These are phyloP conservation scores for Trypanosoma melophagium DNA, from an alignment of 208 protist species.

Conservation along the genomic window DNA sequence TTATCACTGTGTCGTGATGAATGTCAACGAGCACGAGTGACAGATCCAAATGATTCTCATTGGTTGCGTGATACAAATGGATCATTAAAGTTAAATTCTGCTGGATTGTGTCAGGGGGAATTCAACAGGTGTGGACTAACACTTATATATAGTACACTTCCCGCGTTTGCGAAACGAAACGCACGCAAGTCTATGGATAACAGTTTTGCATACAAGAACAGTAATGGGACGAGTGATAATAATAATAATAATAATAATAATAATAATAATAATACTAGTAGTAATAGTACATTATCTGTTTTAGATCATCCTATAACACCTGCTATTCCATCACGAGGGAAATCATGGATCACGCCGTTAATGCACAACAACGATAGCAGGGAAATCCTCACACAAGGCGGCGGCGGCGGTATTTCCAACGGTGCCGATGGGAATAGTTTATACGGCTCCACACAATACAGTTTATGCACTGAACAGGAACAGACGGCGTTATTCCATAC, in stretches of 20 bases:
- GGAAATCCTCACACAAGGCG: too few relatives aligned
- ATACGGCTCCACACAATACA: too few relatives aligned
- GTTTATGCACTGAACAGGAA: too few relatives aligned
- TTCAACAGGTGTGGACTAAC: not conserved
- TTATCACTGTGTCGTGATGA: constrained; percentile 54
- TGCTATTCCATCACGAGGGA: too few relatives aligned
- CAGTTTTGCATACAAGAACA: not conserved
- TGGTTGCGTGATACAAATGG: constrained; percentile 36
- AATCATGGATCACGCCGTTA: too few relatives aligned
- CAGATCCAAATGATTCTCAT: constrained; percentile 40
- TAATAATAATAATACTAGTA: too few relatives aligned
- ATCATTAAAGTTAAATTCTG: not conserved
- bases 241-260: not conserved
- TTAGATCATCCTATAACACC: too few relatives aligned
- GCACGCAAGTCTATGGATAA: not conserved
- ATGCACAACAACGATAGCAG: too few relatives aligned
- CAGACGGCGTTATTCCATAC: too few relatives aligned
- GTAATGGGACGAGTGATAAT: not conserved
- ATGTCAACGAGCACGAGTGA: constrained; percentile 39
- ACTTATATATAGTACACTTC: constrained; percentile 1
- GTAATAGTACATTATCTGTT: too few relatives aligned
- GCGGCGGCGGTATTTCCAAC: too few relatives aligned
- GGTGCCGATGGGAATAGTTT: too few relatives aligned
- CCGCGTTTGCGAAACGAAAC: constrained; percentile 3
- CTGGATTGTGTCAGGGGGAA: constrained; percentile 3